A percentile compares a stretch with the other conserved stretches of the same genome.
These are phyloP conservation scores for Phyllostachys edulis DNA, from an alignment of 176 grass and related monocot genomes.

Conservation along the genomic window DNA sequence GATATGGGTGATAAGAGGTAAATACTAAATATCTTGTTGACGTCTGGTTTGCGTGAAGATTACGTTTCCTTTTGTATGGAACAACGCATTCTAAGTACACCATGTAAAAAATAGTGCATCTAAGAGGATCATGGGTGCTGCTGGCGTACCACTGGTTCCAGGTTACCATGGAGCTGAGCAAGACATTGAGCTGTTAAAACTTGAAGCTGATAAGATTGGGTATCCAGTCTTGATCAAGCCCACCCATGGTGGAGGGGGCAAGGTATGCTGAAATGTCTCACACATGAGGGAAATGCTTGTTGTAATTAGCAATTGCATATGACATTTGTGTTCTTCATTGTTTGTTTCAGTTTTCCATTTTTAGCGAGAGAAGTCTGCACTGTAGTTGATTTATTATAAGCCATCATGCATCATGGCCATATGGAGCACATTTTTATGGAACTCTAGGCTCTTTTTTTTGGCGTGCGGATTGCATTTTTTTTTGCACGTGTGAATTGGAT, in stretches of 20 bases:
- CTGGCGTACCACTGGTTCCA: conserved; percentile 78
- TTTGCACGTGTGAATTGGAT: too few species aligned
- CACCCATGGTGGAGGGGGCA: conserved; percentile 94
- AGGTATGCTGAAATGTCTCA: conserved; percentile 42
- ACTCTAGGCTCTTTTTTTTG: neutral
- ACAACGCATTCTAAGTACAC: conserved; percentile 12
- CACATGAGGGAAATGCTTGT: neutral
- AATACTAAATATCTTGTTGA: conserved; percentile 3
- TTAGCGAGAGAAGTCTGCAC: neutral
- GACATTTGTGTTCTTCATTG: neutral
- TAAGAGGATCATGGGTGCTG: conserved; percentile 95
- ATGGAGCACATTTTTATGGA: neutral
- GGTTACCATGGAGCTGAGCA: conserved; percentile 90
- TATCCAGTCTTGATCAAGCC: conserved; percentile 96
- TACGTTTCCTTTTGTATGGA: neutral
- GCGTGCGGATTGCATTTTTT: neutral
- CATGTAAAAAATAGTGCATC: conserved; percentile 61
- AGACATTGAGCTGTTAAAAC: conserved; percentile 71
- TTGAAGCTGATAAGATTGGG: conserved; percentile 88
- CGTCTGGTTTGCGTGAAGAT: neutral
- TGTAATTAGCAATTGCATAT: neutral
- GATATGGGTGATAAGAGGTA: conserved; percentile 99
- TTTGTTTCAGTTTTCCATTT: neutral
- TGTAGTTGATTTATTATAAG: neutral
- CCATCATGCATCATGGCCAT: neutral